Conservation (phyloP, 441 rosid genomes). For the Omphalea diandra region DNA sequence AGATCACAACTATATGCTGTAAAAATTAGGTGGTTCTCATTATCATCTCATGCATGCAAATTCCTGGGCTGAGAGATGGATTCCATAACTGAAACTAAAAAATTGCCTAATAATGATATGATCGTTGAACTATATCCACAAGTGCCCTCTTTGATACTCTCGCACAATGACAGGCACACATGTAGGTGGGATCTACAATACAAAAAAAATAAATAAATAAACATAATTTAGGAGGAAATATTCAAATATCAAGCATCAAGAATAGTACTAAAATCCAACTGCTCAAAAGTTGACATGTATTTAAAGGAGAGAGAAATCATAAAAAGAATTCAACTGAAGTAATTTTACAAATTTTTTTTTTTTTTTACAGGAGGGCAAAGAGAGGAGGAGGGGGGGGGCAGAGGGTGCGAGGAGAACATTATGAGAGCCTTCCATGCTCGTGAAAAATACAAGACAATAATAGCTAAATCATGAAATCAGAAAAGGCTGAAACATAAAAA, state of each 20-base stretch:
- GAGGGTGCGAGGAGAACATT: neutral
- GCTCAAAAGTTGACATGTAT: neutral
- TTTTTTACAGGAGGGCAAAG: no score
- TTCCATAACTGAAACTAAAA: neutral
- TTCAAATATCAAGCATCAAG: no score
- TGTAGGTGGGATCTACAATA: conserved; percentile 76
- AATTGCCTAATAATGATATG: neutral
- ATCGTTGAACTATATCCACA: conserved; percentile 44
- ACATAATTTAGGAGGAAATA: neutral
- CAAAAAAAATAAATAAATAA: neutral
- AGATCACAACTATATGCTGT: neutral
- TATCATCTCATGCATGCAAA: neutral
- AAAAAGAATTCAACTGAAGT: neutral
- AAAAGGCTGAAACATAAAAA: neutral
- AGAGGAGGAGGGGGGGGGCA: neutral
- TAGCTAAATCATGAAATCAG: neutral
- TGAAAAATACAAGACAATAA: neutral
- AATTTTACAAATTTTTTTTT: no score
- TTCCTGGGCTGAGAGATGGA: neutral
- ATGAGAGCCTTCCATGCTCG: neutral
- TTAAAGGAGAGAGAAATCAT: neutral
- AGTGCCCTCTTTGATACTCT: conserved; percentile 70
- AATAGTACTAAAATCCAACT: neutral
- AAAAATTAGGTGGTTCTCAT: no score
- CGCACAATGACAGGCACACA: conserved; percentile 95